Evolutionary conservation across 495 filamentous ascomycete genomes (phyloP).

Genomic region (Hypoxylon fuscum): DNA sequence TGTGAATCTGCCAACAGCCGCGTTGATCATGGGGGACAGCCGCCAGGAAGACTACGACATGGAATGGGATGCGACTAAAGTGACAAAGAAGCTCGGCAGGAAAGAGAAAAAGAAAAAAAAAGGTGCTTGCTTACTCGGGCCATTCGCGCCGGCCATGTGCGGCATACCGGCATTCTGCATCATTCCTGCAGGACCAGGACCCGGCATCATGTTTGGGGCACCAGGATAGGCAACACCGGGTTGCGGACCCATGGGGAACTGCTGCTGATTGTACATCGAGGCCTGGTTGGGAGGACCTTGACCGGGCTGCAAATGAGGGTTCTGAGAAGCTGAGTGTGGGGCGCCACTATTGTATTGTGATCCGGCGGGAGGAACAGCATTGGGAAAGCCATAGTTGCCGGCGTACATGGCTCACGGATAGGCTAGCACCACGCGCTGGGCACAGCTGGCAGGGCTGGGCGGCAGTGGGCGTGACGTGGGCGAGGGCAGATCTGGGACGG

Average conservation of each 20-base stretch:
- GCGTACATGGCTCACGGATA: conserved; percentile 60
- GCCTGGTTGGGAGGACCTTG: conserved; percentile 51
- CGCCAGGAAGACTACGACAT: conserved; percentile 20
- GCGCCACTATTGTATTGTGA: conserved; percentile 58
- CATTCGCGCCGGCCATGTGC: conserved; percentile 59
- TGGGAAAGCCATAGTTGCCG: conserved; percentile 59
- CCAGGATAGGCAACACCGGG: conserved; percentile 50
- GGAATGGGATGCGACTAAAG: conserved; percentile 20
- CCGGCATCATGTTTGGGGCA: conserved; percentile 59
- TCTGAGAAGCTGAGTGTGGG: conserved; percentile 52
- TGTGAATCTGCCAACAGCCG: conserved; percentile 22
- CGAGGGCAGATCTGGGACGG: conserved; percentile 47
- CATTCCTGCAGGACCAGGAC: conserved; percentile 59
- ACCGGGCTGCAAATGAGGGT: conserved; percentile 58
- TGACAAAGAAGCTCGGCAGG: conserved; percentile 33
- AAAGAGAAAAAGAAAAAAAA: too few species aligned
- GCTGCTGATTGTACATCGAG: conserved; percentile 53
- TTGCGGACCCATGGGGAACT: conserved; percentile 57
- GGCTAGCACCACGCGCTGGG: conserved; percentile 44
- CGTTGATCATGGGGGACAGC: not conserved
- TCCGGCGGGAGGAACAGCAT: conserved; percentile 53
- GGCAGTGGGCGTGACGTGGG: conserved; percentile 42
- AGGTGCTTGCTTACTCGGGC: conserved; percentile 56
- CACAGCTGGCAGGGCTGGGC: conserved; percentile 49
- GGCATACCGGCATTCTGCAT: conserved; percentile 63